Conservation (phyloP, 2,329 filamentous ascomycete genomes). For the Epichloe baconii region DNA sequence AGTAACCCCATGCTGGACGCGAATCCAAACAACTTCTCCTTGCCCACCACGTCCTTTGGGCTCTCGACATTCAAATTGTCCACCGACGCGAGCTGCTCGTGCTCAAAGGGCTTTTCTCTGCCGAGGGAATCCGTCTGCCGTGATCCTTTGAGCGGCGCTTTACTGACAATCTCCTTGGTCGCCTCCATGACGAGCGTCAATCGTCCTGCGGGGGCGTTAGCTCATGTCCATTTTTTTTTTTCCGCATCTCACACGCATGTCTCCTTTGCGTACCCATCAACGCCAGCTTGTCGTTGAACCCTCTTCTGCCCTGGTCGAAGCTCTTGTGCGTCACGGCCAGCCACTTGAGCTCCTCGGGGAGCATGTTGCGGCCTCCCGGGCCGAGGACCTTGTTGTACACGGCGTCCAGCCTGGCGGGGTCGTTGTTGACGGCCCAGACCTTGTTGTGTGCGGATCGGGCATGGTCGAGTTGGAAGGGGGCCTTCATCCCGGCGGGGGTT, state of each 20-base stretch:
- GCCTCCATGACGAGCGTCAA: slow-evolving; percentile 26
- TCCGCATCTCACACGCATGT: not conserved
- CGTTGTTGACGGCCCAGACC: slow-evolving; percentile 58
- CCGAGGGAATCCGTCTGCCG: slow-evolving; percentile 33
- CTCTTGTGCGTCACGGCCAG: slow-evolving; percentile 95
- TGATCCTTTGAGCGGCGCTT: slow-evolving; percentile 15
- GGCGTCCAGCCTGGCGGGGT: slow-evolving; percentile 59
- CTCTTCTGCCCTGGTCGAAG: slow-evolving; percentile 87
- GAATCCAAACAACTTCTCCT: slow-evolving; percentile 52
- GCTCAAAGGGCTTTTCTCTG: slow-evolving; percentile 48
- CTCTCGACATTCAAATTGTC: slow-evolving; percentile 53
- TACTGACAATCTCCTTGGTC: slow-evolving; percentile 25
- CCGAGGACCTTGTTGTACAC: slow-evolving; percentile 71
- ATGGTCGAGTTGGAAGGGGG: slow-evolving; percentile 49
- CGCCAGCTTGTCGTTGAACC: slow-evolving; percentile 89
- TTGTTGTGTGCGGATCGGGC: slow-evolving; percentile 39
- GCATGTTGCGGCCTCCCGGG: slow-evolving; percentile 52
- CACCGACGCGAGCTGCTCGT: slow-evolving; percentile 59
- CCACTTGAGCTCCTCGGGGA: slow-evolving; percentile 95
- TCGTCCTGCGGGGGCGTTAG: slow-evolving; percentile 15
- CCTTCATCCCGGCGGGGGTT: slow-evolving; percentile 58
- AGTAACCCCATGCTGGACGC: slow-evolving; percentile 58
- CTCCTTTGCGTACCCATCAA: slow-evolving; percentile 52
- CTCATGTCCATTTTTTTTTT: not conserved
- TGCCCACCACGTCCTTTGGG: slow-evolving; percentile 48